These are phyloP conservation scores for Stylonectria norvegica DNA, from an alignment of 2,329 filamentous ascomycete genomes.

Conservation along the genomic window DNA sequence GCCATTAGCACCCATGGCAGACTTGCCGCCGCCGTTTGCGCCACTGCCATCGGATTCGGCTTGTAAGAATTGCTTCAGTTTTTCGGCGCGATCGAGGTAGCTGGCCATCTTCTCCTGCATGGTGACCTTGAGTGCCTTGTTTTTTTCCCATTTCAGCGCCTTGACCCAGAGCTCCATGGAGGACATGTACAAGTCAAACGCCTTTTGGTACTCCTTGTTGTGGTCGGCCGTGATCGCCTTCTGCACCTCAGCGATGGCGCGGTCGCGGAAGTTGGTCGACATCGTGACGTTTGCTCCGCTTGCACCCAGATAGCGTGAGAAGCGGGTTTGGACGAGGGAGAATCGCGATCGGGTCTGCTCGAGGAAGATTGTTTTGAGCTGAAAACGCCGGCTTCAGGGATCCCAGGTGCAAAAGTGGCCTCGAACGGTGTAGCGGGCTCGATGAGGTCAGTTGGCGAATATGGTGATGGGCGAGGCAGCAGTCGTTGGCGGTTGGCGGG, in stretches of 20 bases:
- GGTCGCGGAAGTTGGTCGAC: constrained; percentile 96
- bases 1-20: constrained; percentile 66
- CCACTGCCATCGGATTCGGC: constrained; percentile 70
- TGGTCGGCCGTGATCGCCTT: constrained; percentile 97
- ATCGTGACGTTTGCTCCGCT: constrained; percentile 48
- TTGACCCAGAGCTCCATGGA: constrained; percentile 98
- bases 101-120: constrained; percentile 92
- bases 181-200: constrained; percentile 93
- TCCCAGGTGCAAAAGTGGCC: constrained; percentile 7
- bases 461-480: constrained; percentile 21
- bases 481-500: constrained; percentile 9
- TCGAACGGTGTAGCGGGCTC: constrained; percentile 1
- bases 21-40: constrained; percentile 55
- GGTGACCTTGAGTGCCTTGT: constrained; percentile 93
- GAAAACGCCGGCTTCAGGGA: background rate
- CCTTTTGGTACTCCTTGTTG: constrained; percentile 92
- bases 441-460: constrained; percentile 6
- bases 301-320: constrained; percentile 15
- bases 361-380: background rate
- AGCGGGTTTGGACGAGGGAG: constrained; percentile 5
- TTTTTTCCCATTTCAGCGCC: constrained; percentile 99
- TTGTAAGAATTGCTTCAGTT: constrained; percentile 89
- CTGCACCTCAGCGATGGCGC: constrained; percentile 94
- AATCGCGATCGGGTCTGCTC: constrained; percentile 1
- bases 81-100: constrained; percentile 98